These are phyloP conservation scores for Populus euphratica DNA, from an alignment of 345 rosid genomes.

Conservation along the genomic window DNA sequence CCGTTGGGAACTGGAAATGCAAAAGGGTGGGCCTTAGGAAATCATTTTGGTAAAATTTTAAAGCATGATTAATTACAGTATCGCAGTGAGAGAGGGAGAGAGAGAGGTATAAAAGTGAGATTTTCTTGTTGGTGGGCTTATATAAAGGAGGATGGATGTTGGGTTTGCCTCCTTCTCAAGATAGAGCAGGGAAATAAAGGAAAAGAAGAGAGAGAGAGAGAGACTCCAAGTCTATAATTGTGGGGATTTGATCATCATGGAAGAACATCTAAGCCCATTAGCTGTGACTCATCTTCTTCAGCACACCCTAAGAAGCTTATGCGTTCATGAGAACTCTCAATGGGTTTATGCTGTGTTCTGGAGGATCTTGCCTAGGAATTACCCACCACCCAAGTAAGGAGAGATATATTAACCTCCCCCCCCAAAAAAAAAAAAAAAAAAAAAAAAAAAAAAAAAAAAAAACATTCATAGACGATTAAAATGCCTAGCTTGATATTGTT, in stretches of 20 bases:
- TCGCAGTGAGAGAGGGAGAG: background rate
- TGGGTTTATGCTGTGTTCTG: constrained; percentile 99
- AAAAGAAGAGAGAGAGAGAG: constrained; percentile 4
- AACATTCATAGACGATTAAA: too few relatives aligned
- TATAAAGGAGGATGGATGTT: constrained; percentile 50
- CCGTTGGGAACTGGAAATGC: constrained; percentile 27
- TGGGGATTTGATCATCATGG: constrained; percentile 43
- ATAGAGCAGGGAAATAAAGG: constrained; percentile 12
- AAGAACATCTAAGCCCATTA: constrained; percentile 76
- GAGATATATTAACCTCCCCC: background rate
- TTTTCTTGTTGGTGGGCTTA: constrained; percentile 40
- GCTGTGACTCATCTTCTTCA: constrained; percentile 96
- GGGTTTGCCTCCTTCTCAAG: constrained; percentile 49
- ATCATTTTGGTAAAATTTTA: constrained; percentile 32
- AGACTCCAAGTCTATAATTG: constrained; percentile 5
- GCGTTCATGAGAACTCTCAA: constrained; percentile 79
- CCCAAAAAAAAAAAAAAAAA: too few relatives aligned
- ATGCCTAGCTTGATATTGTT: too few relatives aligned
- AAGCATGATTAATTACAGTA: constrained; percentile 27
- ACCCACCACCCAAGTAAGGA: constrained; percentile 97
- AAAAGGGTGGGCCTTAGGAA: constrained; percentile 36
- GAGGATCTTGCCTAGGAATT: constrained; percentile 98
- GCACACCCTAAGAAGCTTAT: constrained; percentile 87
- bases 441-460: too few relatives aligned
- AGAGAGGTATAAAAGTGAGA: constrained; percentile 30